Percentiles rank a stretch among this genome's conserved stretches.
phyloP scores from a whole-genome alignment of 805 yeast genomes.

The Wickerhamomyces mucosus region DNA sequence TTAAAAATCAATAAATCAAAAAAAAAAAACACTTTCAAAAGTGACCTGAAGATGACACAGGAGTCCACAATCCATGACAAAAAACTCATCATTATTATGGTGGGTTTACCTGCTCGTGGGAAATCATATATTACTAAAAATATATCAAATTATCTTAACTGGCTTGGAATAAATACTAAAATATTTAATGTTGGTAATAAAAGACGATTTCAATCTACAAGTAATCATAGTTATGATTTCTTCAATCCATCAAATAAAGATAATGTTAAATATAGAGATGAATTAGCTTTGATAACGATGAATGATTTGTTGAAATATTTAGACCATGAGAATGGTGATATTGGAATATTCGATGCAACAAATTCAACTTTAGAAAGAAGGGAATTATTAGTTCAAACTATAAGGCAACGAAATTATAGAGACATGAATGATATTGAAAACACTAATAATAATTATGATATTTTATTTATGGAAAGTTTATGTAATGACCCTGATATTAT shows the following conservation, averaged over 20 bases:
- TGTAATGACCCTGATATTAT: slow-evolving; percentile 21
- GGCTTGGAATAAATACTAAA: slow-evolving; percentile 55
- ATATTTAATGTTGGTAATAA: slow-evolving; percentile 67
- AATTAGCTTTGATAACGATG: slow-evolving; percentile 37
- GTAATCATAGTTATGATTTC: slow-evolving; percentile 19
- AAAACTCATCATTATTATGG: slow-evolving; percentile 59
- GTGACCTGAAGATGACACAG: too few relatives aligned
- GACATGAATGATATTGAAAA: slow-evolving; percentile 23
- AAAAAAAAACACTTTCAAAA: too few relatives aligned
- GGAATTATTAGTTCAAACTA: slow-evolving; percentile 28
- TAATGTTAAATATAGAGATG: slow-evolving; percentile 30
- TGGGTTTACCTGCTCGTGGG: slow-evolving; percentile 68
- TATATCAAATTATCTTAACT: slow-evolving; percentile 48
- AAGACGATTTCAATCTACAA: slow-evolving; percentile 28
- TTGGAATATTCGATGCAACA: slow-evolving; percentile 45
- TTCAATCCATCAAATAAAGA: slow-evolving; percentile 29
- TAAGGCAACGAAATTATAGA: too few relatives aligned
- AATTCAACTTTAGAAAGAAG: slow-evolving; percentile 37
- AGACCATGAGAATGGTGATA: slow-evolving; percentile 27
- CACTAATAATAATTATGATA: slow-evolving; percentile 32
- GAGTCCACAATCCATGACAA: slow-evolving; percentile 4
- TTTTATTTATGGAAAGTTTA: slow-evolving; percentile 31
- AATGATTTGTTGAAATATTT: slow-evolving; percentile 26
- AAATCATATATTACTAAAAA: slow-evolving; percentile 62
- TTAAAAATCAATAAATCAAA: too few relatives aligned